phyloP scores from a whole-genome alignment of 345 rosid genomes.

The Brassica napus region DNA sequence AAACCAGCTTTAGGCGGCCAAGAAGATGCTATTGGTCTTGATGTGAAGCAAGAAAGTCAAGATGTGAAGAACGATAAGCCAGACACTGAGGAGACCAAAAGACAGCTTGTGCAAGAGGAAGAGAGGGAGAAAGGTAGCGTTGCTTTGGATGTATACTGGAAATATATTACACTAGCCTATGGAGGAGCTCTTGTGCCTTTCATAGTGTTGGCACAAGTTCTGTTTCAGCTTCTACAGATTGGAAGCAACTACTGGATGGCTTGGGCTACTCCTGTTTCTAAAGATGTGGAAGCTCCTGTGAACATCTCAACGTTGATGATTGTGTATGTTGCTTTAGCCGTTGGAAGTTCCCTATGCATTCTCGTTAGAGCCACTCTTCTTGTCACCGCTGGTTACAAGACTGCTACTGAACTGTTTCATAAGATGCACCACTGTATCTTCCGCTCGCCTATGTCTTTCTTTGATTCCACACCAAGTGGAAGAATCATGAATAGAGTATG shows the following conservation, averaged over 20 bases:
- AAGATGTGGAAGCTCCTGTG: constrained; percentile 55
- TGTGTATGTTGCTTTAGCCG: constrained; percentile 58
- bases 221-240: constrained; percentile 69
- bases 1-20: constrained; percentile 28
- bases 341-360: constrained; percentile 66
- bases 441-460: constrained; percentile 79
- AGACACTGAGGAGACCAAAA: constrained; percentile 46
- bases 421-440: constrained; percentile 68
- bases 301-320: constrained; percentile 46
- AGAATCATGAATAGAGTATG: constrained; percentile 69
- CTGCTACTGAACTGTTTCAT: constrained; percentile 71
- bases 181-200: constrained; percentile 77
- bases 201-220: constrained; percentile 59
- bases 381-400: constrained; percentile 60
- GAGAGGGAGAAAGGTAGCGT: constrained; percentile 86
- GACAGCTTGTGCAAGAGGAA: constrained; percentile 75
- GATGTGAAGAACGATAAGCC: constrained; percentile 41
- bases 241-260: constrained; percentile 93
- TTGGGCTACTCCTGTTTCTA: constrained; percentile 71
- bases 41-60: constrained; percentile 37
- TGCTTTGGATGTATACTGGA: constrained; percentile 63
- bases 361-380: constrained; percentile 56
- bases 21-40: constrained; percentile 22
- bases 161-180: constrained; percentile 63
- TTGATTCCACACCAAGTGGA: constrained; percentile 82